A percentile compares a stretch with the other conserved stretches of the same genome.
phyloP scores from a whole-genome alignment of 352 stramenopile genomes.

The Blastocystis hominis region DNA sequence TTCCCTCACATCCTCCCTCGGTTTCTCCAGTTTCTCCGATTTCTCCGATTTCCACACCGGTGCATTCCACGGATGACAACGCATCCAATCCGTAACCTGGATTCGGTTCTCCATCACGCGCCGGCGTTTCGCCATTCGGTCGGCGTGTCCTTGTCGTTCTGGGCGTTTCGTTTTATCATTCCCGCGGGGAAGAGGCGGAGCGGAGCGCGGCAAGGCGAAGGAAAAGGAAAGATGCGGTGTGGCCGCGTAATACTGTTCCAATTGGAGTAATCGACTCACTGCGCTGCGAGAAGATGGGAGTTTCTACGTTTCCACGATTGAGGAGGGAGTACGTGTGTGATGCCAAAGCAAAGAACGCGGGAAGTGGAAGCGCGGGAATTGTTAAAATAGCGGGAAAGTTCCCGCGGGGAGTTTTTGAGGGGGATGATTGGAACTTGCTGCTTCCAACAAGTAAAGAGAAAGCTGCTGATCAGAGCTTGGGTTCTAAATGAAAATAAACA shows the following conservation, averaged over 20 bases:
- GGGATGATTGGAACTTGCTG: slow-evolving; percentile 10
- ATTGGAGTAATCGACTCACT: background rate
- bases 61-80: background rate
- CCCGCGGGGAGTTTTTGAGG: background rate
- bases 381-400: background rate
- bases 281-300: background rate
- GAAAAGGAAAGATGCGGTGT: background rate
- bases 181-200: background rate
- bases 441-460: background rate
- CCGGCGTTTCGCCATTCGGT: background rate
- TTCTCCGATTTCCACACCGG: background rate
- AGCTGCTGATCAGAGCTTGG: background rate
- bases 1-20: background rate
- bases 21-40: background rate
- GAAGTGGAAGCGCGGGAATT: background rate
- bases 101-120: background rate
- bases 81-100: background rate
- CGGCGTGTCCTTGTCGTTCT: background rate
- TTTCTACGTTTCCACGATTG: background rate
- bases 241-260: background rate
- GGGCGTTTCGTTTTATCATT: background rate
- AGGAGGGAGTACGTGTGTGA: background rate
- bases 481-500: background rate
- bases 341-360: background rate
- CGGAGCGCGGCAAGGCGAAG: background rate